A percentile compares a stretch with the other conserved stretches of the same genome.
These are phyloP conservation scores for Penicillium turbatum DNA, from an alignment of 495 filamentous ascomycete genomes.

Conservation along the genomic window DNA sequence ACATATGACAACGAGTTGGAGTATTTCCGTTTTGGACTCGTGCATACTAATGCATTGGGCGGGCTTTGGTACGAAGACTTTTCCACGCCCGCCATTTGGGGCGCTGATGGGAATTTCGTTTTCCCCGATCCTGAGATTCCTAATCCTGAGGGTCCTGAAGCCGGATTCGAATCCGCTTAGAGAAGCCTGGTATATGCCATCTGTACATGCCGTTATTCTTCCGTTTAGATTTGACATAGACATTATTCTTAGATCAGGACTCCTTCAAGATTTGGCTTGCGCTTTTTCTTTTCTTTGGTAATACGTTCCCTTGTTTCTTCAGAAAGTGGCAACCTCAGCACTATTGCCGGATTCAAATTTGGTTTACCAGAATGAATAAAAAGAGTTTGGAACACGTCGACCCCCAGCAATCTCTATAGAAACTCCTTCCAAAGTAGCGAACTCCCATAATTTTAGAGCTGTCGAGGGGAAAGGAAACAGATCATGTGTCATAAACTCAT, in stretches of 20 bases:
- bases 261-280: no score
- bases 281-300: background rate
- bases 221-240: background rate
- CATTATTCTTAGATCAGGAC: background rate
- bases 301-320: background rate
- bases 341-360: no score
- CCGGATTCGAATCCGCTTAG: background rate
- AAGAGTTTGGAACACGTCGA: no score
- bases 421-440: no score
- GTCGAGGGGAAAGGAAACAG: no score
- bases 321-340: no score
- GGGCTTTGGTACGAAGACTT: conserved; percentile 70
- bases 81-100: conserved; percentile 69
- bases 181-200: background rate
- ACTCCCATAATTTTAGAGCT: no score
- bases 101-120: conserved; percentile 49
- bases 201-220: background rate
- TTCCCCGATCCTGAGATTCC: conserved; percentile 10
- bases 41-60: conserved; percentile 45
- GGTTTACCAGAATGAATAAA: no score
- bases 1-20: conserved; percentile 49
- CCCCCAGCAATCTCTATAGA: no score
- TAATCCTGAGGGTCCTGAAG: background rate
- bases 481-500: background rate
- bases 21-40: conserved; percentile 80